Base-by-base conservation (phyloP, 2,329 filamentous ascomycete species). In the Fusarium sp. region DNA sequence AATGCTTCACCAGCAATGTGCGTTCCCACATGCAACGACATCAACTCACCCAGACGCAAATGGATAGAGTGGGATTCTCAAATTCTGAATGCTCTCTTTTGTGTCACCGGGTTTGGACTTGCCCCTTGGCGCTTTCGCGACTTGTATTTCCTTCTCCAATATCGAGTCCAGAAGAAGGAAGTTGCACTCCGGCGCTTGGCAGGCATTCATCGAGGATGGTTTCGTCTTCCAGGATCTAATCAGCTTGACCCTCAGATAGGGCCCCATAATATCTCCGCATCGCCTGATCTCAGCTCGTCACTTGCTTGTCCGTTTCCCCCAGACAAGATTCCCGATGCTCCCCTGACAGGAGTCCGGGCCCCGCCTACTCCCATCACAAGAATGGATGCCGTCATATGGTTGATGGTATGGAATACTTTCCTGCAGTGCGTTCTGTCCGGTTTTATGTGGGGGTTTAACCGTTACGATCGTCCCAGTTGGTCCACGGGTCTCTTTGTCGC, bases 41-140 rank as follows among this genome's bases (percentile, higher is more conserved):
- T 93, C 77, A 83, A 93, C 75, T 94, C 92, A 0, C 89, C 92
- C 3, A 88, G 93, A n/a, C 85, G 91, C 22, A 90, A 90, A 64
- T 97, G 94, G 94, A 89, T 97, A 71, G 94, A 97, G 80, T 91
- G 89, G 74, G 92, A 94, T 78, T 92, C 91, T 2, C 94, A 97
- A 77, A 91, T 97, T 63, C 73, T 81, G 8, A 97, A 94, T 75
- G 91, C 87, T 0, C 87, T 97, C 2, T 97, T 97, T 85, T 96
- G 93, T 79, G 90, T 97, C 9, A 95, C 93, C 2, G 93, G 91
- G 2, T 95, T 97, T 71, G 94, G 94, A 0, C 85, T 96, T 15
- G 90, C 92, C 2, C 94, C 94, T 0, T 97, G 93, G 94, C 88
- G 94, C 32, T 92, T 95, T 73, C 86, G 94, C 32, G 94, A 97